Evolutionary conservation across 2,329 filamentous ascomycete species (phyloP).

Genomic region (Ophiobolus disseminans): DNA sequence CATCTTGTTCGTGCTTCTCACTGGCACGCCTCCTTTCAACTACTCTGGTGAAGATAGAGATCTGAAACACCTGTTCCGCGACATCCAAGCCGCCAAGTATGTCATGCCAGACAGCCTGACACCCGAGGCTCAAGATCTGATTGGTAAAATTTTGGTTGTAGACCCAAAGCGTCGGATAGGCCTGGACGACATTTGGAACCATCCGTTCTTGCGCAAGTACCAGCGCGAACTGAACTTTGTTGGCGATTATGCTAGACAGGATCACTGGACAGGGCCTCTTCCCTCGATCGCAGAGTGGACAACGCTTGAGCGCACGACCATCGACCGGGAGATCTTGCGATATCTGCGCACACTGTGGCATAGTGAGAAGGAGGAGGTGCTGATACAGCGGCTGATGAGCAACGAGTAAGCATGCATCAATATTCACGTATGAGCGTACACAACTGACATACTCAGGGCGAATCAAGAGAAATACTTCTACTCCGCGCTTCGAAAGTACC

Average conservation of each 20-base stretch:
- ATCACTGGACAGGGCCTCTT: constrained; percentile 61
- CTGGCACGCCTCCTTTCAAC: constrained; percentile 81
- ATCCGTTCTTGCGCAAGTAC: constrained; percentile 86
- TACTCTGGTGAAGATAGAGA: constrained; percentile 58
- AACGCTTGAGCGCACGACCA: constrained; percentile 67
- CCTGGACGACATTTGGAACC: constrained; percentile 82
- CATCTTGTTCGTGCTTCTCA: constrained; percentile 83
- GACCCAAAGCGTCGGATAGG: constrained; percentile 81
- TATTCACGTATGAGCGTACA: not conserved
- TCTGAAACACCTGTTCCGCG: constrained; percentile 68
- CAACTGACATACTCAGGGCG: constrained; percentile 58
- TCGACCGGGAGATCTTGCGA: constrained; percentile 81
- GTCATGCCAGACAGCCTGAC: constrained; percentile 61
- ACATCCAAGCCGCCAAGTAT: constrained; percentile 59
- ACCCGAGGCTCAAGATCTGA: constrained; percentile 75
- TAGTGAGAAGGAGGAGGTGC: constrained; percentile 74
- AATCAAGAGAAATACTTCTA: constrained; percentile 97
- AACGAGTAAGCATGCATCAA: constrained; percentile 47
- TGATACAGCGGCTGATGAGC: constrained; percentile 70
- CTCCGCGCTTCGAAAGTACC: constrained; percentile 79
- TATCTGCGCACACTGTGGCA: constrained; percentile 94
- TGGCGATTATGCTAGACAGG: constrained; percentile 59
- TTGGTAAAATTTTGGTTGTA: constrained; percentile 78
- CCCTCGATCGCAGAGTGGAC: constrained; percentile 69
- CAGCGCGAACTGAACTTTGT: constrained; percentile 72